These are phyloP conservation scores for Aspergillus puulaauensis DNA, from an alignment of 2,329 filamentous ascomycete genomes.

Conservation along the genomic window DNA sequence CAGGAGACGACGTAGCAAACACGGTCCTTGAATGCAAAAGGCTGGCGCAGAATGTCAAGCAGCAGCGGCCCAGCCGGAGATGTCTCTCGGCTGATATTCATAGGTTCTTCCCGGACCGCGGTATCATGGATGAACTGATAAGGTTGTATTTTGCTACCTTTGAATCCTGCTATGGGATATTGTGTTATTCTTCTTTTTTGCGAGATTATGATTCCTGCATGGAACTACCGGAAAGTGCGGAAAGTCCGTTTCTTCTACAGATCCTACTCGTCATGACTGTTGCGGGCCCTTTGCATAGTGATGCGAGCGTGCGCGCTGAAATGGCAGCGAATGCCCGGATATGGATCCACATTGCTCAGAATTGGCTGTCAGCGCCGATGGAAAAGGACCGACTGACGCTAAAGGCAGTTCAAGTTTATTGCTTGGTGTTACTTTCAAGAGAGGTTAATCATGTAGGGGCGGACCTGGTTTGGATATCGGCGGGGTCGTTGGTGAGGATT, in stretches of 20 bases:
- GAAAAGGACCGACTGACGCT: constrained; percentile 22
- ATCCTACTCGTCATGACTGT: constrained; percentile 25
- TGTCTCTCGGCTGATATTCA: constrained; percentile 12
- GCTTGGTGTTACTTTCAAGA: constrained; percentile 18
- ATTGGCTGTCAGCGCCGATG: constrained; percentile 21
- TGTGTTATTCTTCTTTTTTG: constrained; percentile 27
- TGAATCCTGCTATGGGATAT: constrained; percentile 29
- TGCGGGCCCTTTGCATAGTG: constrained; percentile 8
- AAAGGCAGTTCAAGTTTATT: constrained; percentile 18
- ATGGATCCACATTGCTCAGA: constrained; percentile 19
- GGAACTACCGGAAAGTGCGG: constrained; percentile 7
- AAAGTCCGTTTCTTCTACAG: constrained; percentile 15
- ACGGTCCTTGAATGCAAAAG: constrained; percentile 23
- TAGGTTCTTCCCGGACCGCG: constrained; percentile 13
- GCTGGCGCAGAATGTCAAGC: constrained; percentile 23
- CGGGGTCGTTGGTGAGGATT: constrained; percentile 26
- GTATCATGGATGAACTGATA: constrained; percentile 18
- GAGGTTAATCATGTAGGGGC: constrained; percentile 21
- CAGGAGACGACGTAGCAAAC: not conserved
- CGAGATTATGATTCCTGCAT: constrained; percentile 24
- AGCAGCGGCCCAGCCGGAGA: constrained; percentile 17
- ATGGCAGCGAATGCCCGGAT: constrained; percentile 3
- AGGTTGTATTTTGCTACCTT: constrained; percentile 25
- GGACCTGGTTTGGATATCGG: constrained; percentile 36
- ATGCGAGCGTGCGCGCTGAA: constrained; percentile 8